These are phyloP conservation scores for Candida tetrigidarum DNA, from an alignment of 1,139 yeast genomes.

Conservation along the genomic window DNA sequence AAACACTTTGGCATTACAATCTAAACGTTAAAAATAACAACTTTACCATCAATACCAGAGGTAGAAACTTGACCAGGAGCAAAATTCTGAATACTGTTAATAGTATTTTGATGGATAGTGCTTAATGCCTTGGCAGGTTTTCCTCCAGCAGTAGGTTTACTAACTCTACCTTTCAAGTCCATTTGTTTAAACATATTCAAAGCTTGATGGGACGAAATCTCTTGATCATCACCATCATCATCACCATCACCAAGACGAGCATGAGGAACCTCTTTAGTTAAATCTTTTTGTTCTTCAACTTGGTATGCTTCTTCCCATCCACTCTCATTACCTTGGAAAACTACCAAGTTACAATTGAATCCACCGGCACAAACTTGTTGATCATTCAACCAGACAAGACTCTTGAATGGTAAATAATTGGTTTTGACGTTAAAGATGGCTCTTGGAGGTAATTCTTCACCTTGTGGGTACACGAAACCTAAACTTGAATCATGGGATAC, in stretches of 20 bases:
- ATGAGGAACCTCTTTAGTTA: conserved; percentile 40
- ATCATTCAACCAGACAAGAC: conserved; percentile 71
- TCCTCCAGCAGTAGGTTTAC: conserved; percentile 38
- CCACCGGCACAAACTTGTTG: conserved; percentile 84
- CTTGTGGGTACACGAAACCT: conserved; percentile 75
- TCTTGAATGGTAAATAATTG: conserved; percentile 81
- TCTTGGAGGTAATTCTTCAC: conserved; percentile 61
- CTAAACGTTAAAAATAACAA: conserved; percentile 60
- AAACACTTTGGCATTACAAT: no score
- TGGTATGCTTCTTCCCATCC: conserved; percentile 73
- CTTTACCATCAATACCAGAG: conserved; percentile 82
- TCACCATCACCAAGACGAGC: conserved; percentile 31
- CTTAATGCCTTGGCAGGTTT: conserved; percentile 53
- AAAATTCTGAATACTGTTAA: conserved; percentile 73
- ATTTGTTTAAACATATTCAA: conserved; percentile 94
- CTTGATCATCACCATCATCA: conserved; percentile 62
- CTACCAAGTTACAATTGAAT: conserved; percentile 88
- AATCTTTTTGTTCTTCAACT: conserved; percentile 59
- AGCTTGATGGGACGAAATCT: conserved; percentile 77
- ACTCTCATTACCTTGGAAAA: conserved; percentile 68
- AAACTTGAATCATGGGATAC: conserved; percentile 80
- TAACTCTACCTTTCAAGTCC: conserved; percentile 88
- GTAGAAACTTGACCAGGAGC: conserved; percentile 47
- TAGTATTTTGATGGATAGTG: conserved; percentile 92
- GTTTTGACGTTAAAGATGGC: conserved; percentile 57